Evolutionary conservation across 1,284 basidiomycete genomes (phyloP).

Genomic region (Fistulinella cinereoalba): DNA sequence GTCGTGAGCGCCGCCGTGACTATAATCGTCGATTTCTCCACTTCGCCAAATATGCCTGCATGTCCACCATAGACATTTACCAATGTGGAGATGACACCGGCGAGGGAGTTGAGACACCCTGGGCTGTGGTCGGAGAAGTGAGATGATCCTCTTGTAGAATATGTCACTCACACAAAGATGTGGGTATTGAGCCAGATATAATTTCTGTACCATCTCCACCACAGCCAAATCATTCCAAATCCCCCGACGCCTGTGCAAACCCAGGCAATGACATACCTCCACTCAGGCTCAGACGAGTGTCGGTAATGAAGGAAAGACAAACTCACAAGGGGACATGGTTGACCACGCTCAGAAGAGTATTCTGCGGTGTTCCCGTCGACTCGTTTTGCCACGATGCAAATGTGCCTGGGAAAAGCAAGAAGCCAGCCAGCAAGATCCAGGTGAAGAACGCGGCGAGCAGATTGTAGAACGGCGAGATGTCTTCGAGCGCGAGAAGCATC

Average conservation of each 20-base stretch:
- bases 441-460: slow-evolving; percentile 51
- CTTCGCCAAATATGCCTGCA: slow-evolving; percentile 40
- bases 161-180: slow-evolving; percentile 47
- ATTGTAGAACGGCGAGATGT: slow-evolving; percentile 39
- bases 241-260: slow-evolving; percentile 51
- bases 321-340: slow-evolving; percentile 46
- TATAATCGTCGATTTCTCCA: slow-evolving; percentile 45
- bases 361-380: slow-evolving; percentile 27
- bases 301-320: no score
- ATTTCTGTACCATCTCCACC: slow-evolving; percentile 60
- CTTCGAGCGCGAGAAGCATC: slow-evolving; percentile 34
- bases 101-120: slow-evolving; percentile 50
- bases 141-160: not conserved
- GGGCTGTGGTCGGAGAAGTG: slow-evolving; percentile 37
- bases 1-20: slow-evolving; percentile 41
- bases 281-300: no score
- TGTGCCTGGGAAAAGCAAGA: slow-evolving; percentile 57
- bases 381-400: slow-evolving; percentile 46
- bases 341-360: slow-evolving; percentile 35
- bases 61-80: slow-evolving; percentile 49
- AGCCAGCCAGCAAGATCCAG: slow-evolving; percentile 58
- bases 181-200: slow-evolving; percentile 59
- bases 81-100: slow-evolving; percentile 53
- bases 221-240: slow-evolving; percentile 51
- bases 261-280: slow-evolving; percentile 54